Evolutionary conservation across 441 rosid genomes (phyloP), one percentile per base, ranked within the genome.

Genomic region (Isatis lusitanica): DNA sequence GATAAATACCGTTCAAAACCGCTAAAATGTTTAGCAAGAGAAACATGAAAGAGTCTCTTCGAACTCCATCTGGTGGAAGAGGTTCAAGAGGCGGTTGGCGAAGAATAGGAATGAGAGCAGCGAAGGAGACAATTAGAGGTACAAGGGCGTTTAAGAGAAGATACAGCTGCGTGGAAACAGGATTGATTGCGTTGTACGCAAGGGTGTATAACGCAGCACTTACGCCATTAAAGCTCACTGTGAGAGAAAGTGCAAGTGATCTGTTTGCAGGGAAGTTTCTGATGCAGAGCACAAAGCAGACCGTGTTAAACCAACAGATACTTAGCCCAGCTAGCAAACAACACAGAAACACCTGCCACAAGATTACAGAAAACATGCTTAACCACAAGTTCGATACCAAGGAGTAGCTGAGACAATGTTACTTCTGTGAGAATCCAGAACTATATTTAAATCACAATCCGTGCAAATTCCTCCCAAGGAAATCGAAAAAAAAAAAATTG

Each of bases 231-330:
- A 90, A 94, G 83, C 97, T 85, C 13, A 94, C 89, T n/a, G 99
- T 94, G 17, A 94, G 96, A 26, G 98, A 91, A 5, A 92, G 73
- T 16, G 99, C 99, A n/a, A 94, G 86, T 56, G 99, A 75, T 68
- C 94, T 75, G 73, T 85, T 92, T 11, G 79, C 76, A 15, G 92
- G 90, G 82, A 94, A 92, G 76, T 92, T 94, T 33, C 83, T 81
- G 57, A 92, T 87, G 91, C 97, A 94, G 30, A 92, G 94, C 57
- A 92, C 96, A 73, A 89, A 92, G 68, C 98, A 94, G 4, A 92
- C 96, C n/a, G 99, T 94, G 90, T 94, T 94, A 86, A 94, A 94
- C 99, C 98, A 94, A 66, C 98, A 92, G 60, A 94, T 94, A 83
- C 98, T 94, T 62, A 89, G 86, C 68, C 99, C 99, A 42, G 98